Evolutionary conservation across 805 yeast genomes (phyloP), one percentile per base, ranked within the genome.

Genomic region (Barnettozyma wickerhamii): DNA sequence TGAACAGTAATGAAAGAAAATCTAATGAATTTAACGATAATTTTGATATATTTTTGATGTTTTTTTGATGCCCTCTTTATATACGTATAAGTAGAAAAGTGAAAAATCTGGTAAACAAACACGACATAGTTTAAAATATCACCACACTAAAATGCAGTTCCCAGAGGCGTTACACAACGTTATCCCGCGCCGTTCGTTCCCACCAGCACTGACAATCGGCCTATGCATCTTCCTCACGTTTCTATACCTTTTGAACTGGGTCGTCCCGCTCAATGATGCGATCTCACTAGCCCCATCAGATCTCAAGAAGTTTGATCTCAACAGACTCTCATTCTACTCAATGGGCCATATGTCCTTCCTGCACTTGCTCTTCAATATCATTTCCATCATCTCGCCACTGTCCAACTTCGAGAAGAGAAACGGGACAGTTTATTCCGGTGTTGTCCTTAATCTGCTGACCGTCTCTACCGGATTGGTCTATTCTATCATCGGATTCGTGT

Each of bases 401-500:
- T 66, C 81, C 10, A 67, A 69, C 38, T 88, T 81, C 60, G 96
- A 88, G 66, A 65, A 71, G 41, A 58, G 63, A 18, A 82, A 86
- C 53, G 97, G 96, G 6, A 87, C 97, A 0, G 83, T 88, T 3
- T 77, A 86, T 60, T 84, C 95, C 4, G 96, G 95, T 4, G 68
- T 89, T 34, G 80, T 88, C 13, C 65, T 89, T 42, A 88, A 87
- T 58, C 55, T 84, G 19, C 61, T 83, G 36, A 85, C 95, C 2
- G 79, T 82, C 2, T 60, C 77, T 4, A 72, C 91, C 2, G 96
- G 84, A 4, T 28, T 56, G 3, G 34, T 49, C 9, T 53, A 53
- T 43, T 49, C 48, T 32, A 18, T 62, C 5, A 28, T 64, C 12
- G 68, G 69, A 1, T 47, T 54, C 4, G 30, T 64, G 1, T 63